phyloP scores from a whole-genome alignment of 768 basidiomycete genomes.

The Multifurca ochricompacta region DNA sequence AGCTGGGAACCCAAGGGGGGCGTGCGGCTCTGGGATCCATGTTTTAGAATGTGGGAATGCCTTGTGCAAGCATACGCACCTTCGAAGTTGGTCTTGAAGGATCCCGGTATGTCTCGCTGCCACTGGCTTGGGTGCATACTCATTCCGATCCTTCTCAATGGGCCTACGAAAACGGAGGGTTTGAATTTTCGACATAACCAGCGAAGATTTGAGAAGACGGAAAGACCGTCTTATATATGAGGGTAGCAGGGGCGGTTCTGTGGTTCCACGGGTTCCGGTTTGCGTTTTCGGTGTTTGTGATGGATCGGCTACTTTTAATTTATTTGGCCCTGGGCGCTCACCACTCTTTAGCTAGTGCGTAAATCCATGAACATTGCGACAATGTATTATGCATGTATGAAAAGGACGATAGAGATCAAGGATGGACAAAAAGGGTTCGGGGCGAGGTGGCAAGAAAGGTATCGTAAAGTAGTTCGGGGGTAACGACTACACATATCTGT shows the following conservation, averaged over 20 bases:
- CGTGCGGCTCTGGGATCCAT: conserved; percentile 45
- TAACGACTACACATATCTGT: background rate
- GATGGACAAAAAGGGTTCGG: background rate
- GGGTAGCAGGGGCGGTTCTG: no score
- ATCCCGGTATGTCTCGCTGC: conserved; percentile 52
- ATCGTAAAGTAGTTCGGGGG: conserved; percentile 2
- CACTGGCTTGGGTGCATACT: conserved; percentile 18
- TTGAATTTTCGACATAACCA: conserved; percentile 24
- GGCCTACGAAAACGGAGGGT: conserved; percentile 31
- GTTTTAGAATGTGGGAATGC: conserved; percentile 10
- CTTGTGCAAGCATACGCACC: conserved; percentile 33
- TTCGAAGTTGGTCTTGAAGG: conserved; percentile 73
- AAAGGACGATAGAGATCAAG: background rate
- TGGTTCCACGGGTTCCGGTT: background rate
- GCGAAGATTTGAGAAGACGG: background rate
- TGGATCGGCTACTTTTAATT: background rate
- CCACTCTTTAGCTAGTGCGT: no score
- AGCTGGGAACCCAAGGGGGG: conserved; percentile 79
- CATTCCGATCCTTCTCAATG: conserved; percentile 19
- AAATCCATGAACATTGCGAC: background rate
- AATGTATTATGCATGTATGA: background rate
- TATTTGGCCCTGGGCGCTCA: no score
- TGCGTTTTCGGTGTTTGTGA: background rate
- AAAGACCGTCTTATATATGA: background rate
- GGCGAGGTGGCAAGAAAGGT: background rate